phyloP scores from a whole-genome alignment of 345 rosid species.

The Capsella bursapastoris region DNA sequence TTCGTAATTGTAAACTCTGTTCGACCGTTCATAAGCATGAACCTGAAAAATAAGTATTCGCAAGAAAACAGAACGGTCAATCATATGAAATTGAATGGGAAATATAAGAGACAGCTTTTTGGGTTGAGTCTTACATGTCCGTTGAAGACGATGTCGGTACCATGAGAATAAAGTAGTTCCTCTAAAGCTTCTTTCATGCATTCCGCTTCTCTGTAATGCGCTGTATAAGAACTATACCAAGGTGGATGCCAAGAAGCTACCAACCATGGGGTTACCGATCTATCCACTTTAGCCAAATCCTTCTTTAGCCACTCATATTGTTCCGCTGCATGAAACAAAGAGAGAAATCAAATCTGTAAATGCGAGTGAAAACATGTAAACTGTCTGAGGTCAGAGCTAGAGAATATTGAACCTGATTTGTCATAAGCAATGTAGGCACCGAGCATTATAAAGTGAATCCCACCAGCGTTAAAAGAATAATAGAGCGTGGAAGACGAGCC shows the following conservation, averaged over 20 bases:
- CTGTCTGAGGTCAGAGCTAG: neutral
- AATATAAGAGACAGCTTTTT: neutral
- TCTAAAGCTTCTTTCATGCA: constrained; percentile 94
- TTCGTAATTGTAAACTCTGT: constrained; percentile 75
- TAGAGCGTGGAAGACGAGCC: constrained; percentile 74
- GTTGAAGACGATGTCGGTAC: constrained; percentile 82
- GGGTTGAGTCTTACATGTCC: constrained; percentile 61
- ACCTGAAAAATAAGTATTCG: constrained; percentile 52
- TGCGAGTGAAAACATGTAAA: neutral
- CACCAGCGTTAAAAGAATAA: constrained; percentile 92
- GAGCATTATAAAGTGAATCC: constrained; percentile 89
- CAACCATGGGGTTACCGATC: constrained; percentile 83
- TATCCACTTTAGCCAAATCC: constrained; percentile 62
- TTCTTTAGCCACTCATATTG: constrained; percentile 83
- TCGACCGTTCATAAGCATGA: constrained; percentile 92
- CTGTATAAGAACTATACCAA: constrained; percentile 84
- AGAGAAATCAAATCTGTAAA: neutral
- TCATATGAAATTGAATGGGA: neutral
- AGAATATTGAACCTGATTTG: constrained; percentile 53
- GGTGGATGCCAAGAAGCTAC: constrained; percentile 88
- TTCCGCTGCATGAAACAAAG: constrained; percentile 53
- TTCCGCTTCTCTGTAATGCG: constrained; percentile 92
- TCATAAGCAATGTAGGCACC: constrained; percentile 71
- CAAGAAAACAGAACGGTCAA: neutral
- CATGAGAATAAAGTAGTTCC: constrained; percentile 62